Evolutionary conservation across 805 yeast genomes (phyloP), one percentile per base, ranked within the genome.

Genomic region (Cyberlindnera euphorbiiphila): DNA sequence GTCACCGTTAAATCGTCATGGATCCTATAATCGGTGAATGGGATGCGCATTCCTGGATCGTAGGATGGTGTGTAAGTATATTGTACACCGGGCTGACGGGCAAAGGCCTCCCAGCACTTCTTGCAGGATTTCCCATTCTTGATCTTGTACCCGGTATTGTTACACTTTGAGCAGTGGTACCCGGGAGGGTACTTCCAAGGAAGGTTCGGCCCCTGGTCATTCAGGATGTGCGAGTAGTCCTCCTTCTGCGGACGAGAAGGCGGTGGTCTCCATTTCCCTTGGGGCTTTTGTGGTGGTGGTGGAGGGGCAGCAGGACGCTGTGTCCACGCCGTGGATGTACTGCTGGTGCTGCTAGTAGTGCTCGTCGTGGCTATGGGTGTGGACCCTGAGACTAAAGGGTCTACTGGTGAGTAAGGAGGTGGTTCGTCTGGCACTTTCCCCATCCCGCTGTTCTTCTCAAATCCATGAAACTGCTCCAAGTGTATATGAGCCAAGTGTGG

Each of bases 101-200:
- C 80, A 56, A 80, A 85, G 33, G 56, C 51, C 17, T 68, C 71
- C 80, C 85, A 86, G 58, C 96, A 86, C 29, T 70, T 69, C 47
- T 75, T 72, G 54, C 96, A 86, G 6, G 76, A 63, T 32, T 62
- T 65, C 21, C n/a, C 84, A 48, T 76, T 78, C 53, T 74, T 78
- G 17, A 61, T 29, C 51, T 73, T 70, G 53, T 66, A 68, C 2
- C 95, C 95, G 0, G 89, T 81, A 54, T 86, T 86, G 38, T 69
- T 65, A 62, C 96, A 86, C 51, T 80, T 81, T 8, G 64, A 59
- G 53, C 96, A 86, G 39, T 64, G 61, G 53, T 64, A 81, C 3
- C 76, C 69, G 3, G 47, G 57, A 0, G 95, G 94, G 49, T 83
- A 86, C 33, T 58, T 57, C 76, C 85, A 82, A 1, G 89, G 85